A percentile compares a stretch with the other conserved stretches of the same genome.
These are phyloP conservation scores for Ganoderma leucocontextum DNA, from an alignment of 1,284 basidiomycete genomes.

Conservation along the genomic window DNA sequence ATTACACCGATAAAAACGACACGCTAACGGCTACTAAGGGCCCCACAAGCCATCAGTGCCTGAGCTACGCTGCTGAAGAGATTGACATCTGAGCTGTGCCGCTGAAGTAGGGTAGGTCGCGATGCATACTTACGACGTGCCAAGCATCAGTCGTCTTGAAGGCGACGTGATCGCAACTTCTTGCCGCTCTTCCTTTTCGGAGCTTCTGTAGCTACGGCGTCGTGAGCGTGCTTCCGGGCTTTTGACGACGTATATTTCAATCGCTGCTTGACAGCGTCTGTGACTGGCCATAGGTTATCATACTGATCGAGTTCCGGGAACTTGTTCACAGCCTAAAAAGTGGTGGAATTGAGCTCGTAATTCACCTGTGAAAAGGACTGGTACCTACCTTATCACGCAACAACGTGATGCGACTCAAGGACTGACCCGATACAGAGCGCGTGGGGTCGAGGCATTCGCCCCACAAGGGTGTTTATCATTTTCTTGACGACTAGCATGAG, in stretches of 20 bases:
- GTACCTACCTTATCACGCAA: background rate
- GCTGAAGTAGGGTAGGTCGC: too few relatives aligned
- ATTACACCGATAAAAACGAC: too few relatives aligned
- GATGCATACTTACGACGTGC: too few relatives aligned
- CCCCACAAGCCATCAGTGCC: too few relatives aligned
- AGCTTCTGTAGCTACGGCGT: background rate
- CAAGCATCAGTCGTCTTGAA: background rate
- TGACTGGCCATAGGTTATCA: background rate
- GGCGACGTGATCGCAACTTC: background rate
- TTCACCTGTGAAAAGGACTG: background rate
- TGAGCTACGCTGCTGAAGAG: too few relatives aligned
- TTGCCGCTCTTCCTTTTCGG: background rate
- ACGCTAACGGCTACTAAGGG: too few relatives aligned
- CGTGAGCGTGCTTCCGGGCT: constrained; percentile 1
- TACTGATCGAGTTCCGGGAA: background rate
- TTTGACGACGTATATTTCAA: background rate
- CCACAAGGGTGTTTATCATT: background rate
- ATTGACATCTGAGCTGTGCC: too few relatives aligned
- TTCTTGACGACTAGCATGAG: background rate
- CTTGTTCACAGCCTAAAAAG: background rate
- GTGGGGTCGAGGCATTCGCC: background rate
- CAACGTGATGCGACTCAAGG: background rate
- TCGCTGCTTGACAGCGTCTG: background rate
- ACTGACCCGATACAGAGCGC: background rate
- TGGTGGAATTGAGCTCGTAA: background rate